Evolutionary conservation across 176 grass and related monocot species (phyloP).

Genomic region (Musa beccarii): DNA sequence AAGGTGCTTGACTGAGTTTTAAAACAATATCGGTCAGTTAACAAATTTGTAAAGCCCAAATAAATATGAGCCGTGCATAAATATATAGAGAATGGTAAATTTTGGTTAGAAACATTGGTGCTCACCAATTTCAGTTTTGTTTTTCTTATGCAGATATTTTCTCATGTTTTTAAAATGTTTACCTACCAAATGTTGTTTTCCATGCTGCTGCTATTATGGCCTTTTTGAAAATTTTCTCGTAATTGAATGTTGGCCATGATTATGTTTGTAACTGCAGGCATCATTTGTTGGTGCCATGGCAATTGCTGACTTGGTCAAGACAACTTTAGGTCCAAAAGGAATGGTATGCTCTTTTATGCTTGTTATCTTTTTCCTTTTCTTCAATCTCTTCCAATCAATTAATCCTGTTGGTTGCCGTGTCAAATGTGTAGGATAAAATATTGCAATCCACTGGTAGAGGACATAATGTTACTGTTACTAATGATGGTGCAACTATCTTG

Average conservation of each 20-base stretch:
- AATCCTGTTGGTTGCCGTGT: not conserved
- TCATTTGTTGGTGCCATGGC: slow-evolving; percentile 88
- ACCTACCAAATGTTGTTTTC: not conserved
- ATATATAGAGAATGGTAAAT: not conserved
- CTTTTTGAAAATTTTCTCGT: not conserved
- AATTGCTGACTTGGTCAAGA: slow-evolving; percentile 71
- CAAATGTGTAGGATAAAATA: slow-evolving; percentile 69
- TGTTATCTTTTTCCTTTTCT: not conserved
- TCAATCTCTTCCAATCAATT: not conserved
- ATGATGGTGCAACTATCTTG: slow-evolving; percentile 94
- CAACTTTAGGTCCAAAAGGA: slow-evolving; percentile 91
- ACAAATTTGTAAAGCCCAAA: not conserved
- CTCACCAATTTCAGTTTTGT: too few relatives aligned
- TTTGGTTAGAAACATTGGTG: too few relatives aligned
- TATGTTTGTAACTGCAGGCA: slow-evolving; percentile 32
- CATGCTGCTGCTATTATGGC: not conserved
- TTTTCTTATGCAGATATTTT: too few relatives aligned
- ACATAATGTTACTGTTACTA: slow-evolving; percentile 70
- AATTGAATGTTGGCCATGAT: not conserved
- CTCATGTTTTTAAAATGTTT: too few relatives aligned
- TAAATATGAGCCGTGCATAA: not conserved
- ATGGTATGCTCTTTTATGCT: slow-evolving; percentile 42
- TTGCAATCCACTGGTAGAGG: slow-evolving; percentile 88
- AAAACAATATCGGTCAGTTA: not conserved
- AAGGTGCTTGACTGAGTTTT: too few relatives aligned